Percentiles rank a stretch among this genome's conserved stretches.
Evolutionary conservation across 2,329 filamentous ascomycete species (phyloP).

Genomic region (Plenodomus lindquistii): DNA sequence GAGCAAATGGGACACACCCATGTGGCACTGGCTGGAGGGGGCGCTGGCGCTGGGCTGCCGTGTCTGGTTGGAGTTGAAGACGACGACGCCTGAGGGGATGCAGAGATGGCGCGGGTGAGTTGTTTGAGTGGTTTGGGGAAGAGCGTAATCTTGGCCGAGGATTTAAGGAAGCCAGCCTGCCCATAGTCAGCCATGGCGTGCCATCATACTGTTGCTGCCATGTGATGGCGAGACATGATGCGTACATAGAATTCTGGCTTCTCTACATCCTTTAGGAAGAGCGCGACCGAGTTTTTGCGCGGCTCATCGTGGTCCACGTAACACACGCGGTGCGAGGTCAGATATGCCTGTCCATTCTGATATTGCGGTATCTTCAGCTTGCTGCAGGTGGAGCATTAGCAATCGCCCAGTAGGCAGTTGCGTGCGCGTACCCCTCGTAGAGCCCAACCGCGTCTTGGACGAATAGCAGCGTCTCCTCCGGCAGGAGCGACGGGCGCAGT

Average conservation of each 20-base stretch:
- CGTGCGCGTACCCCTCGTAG: slow-evolving; percentile 81
- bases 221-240: neutral
- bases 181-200: slow-evolving; percentile 14
- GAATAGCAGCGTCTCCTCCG: slow-evolving; percentile 92
- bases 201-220: neutral
- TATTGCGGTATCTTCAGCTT: slow-evolving; percentile 95
- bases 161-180: slow-evolving; percentile 89
- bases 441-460: slow-evolving; percentile 97
- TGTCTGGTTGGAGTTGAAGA: slow-evolving; percentile 40
- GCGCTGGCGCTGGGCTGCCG: slow-evolving; percentile 49
- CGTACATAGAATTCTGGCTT: slow-evolving; percentile 70
- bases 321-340: slow-evolving; percentile 93
- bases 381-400: slow-evolving; percentile 52
- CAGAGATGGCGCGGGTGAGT: slow-evolving; percentile 57
- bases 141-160: slow-evolving; percentile 89
- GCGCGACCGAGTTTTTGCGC: slow-evolving; percentile 77
- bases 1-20: slow-evolving; percentile 98
- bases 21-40: slow-evolving; percentile 66
- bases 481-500: slow-evolving; percentile 85
- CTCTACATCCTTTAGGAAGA: slow-evolving; percentile 90
- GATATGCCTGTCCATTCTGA: slow-evolving; percentile 93
- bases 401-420: slow-evolving; percentile 6
- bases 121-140: slow-evolving; percentile 78
- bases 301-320: slow-evolving; percentile 91
- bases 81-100: slow-evolving; percentile 36